These are phyloP conservation scores for Capsicum rhomboideum DNA, from an alignment of 257 asterid species.

Conservation along the genomic window DNA sequence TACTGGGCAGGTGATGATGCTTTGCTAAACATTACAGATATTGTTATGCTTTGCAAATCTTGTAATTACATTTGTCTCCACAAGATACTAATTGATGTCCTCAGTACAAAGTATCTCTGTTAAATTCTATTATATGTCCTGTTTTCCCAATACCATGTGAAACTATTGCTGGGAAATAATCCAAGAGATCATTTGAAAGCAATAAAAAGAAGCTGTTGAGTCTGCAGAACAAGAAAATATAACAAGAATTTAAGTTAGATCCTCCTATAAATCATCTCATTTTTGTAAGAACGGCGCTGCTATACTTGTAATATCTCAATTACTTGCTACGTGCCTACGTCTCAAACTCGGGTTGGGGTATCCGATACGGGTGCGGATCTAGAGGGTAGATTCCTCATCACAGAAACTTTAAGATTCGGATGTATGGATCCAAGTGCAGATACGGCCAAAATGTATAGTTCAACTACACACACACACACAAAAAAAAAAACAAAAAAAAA, in stretches of 20 bases:
- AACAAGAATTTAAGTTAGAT: not conserved
- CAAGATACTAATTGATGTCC: not conserved
- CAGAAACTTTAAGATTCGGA: not conserved
- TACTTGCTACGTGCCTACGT: not conserved
- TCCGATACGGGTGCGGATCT: not conserved
- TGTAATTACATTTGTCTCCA: not conserved
- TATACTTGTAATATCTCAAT: not conserved
- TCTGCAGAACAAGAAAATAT: not conserved
- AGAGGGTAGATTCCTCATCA: not conserved
- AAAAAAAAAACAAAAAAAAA: too few relatives aligned
- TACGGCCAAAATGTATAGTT: too few relatives aligned
- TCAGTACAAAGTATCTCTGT: not conserved
- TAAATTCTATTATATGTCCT: not conserved
- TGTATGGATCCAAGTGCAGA: not conserved
- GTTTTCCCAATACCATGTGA: not conserved
- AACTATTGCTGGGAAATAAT: not conserved
- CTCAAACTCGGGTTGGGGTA: not conserved
- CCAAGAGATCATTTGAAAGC: not conserved
- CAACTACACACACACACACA: too few relatives aligned
- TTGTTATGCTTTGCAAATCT: not conserved
- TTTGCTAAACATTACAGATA: not conserved
- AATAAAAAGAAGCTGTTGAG: not conserved
- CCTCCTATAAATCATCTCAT: not conserved
- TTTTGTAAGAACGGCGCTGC: not conserved
- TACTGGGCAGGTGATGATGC: conserved; percentile 90